Base-by-base conservation (phyloP, 805 yeast genomes). In the Candida glaebosa region DNA sequence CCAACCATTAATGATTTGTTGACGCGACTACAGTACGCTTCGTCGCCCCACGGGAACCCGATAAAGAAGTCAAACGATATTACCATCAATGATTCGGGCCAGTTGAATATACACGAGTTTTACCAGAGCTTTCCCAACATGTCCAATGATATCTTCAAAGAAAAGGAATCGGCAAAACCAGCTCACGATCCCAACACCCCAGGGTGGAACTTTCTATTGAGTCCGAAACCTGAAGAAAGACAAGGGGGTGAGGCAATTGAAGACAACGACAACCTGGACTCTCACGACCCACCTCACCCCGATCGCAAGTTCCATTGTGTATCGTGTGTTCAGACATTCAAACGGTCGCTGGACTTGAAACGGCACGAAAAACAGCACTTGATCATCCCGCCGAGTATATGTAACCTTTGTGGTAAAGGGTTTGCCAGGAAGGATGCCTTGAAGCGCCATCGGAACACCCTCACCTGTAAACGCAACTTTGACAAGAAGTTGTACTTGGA, bases 391-490 rank as follows among this genome's bases (percentile, higher is more conserved):
- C 90, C 91, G 1, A 82, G 86, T 54, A 78, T 84, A 36, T 85
- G 95, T 60, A 78, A 82, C 4, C 63, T 71, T 14, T 85, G 95
- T 65, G 87, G 87, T 28, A 85, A 85, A 54, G 90, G 93, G 0
- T 85, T 85, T 70, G 91, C 93, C 2, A 66, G 95, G 37, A 84
- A 83, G 52, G 95, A 85, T 61, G 93, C 93, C 0, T 66, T 85
- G 51, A 85, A 84, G 56, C 69, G 95, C 50, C 95, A 85, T 58
- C 69, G 70, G 41, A 84, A 83, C 38, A 85, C 95, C 0, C 63
- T 82, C 46, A 85, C 93, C 0, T 85, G 95, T 65, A 77, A 76
- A 48, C 57, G 93, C 41, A 85, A 85, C 55, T 75, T 87, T 31
- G 82, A 78, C 41, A 76, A 81, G 54, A 57, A 60, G 41, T 47